phyloP scores from a whole-genome alignment of 192 early-diverging fungal genomes.

The Entomortierella chlamydospora region DNA sequence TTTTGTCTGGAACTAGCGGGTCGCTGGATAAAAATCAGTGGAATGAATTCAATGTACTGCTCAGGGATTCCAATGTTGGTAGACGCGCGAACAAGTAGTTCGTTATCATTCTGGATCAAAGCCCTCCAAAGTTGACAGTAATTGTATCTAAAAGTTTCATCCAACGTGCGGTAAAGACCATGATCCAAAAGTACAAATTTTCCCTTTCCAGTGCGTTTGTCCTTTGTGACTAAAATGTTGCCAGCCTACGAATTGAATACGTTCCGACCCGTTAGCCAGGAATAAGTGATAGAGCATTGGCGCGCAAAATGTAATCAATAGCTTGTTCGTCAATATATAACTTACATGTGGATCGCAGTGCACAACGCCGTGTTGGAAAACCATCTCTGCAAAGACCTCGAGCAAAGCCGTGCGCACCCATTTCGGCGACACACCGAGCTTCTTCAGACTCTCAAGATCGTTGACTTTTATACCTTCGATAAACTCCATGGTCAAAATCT shows the following conservation, averaged over 20 bases:
- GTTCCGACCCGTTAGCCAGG: too few species aligned
- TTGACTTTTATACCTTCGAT: conserved; percentile 64
- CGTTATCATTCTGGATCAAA: conserved; percentile 57
- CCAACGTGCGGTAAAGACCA: conserved; percentile 61
- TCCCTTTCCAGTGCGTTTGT: conserved; percentile 38
- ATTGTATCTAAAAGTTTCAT: conserved; percentile 56
- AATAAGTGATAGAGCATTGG: too few species aligned
- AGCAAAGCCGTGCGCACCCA: conserved; percentile 55
- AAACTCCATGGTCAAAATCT: conserved; percentile 65
- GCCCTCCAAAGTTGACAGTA: conserved; percentile 66
- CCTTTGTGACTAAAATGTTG: conserved; percentile 52
- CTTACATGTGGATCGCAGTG: conserved; percentile 61
- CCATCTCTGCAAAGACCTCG: conserved; percentile 67
- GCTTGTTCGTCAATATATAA: too few species aligned
- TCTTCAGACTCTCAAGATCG: conserved; percentile 55
- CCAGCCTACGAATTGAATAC: conserved; percentile 37
- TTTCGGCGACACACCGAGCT: conserved; percentile 54
- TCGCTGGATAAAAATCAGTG: conserved; percentile 63
- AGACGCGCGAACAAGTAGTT: conserved; percentile 37
- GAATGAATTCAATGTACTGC: conserved; percentile 54
- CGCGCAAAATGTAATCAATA: too few species aligned
- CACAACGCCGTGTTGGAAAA: conserved; percentile 57
- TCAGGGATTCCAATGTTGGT: conserved; percentile 49
- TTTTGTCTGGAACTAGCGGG: conserved; percentile 44
- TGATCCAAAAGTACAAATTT: conserved; percentile 62